A percentile compares a stretch with the other conserved stretches of the same genome.
Evolutionary conservation across 352 stramenopile genomes (phyloP).

Genomic region (Thalassiosira mediterranea): DNA sequence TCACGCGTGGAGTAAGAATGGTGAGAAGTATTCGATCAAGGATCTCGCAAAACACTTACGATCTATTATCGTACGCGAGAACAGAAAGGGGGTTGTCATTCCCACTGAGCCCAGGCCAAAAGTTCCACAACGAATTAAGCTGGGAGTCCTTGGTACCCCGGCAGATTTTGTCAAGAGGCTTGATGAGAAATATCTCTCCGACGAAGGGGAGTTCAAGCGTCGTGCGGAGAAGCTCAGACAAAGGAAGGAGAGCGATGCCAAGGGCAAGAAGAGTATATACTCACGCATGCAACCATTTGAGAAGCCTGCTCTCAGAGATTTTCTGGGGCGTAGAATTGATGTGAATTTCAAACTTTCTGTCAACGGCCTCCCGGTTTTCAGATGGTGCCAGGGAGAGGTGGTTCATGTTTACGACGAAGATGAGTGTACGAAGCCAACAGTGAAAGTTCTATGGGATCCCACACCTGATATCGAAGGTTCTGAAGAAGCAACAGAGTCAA

Average conservation of each 20-base stretch:
- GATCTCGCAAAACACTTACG: slow-evolving; percentile 26
- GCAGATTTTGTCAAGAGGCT: slow-evolving; percentile 13
- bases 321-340: slow-evolving; percentile 32
- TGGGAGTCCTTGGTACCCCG: slow-evolving; percentile 19
- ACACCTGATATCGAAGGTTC: neutral
- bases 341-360: neutral
- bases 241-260: slow-evolving; percentile 2
- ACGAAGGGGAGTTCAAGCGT: slow-evolving; percentile 27
- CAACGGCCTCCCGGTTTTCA: too few relatives aligned
- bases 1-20: slow-evolving; percentile 33
- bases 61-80: slow-evolving; percentile 16
- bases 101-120: slow-evolving; percentile 12
- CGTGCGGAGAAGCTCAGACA: slow-evolving; percentile 10
- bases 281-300: slow-evolving; percentile 19
- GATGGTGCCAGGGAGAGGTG: neutral
- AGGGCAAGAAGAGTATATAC: slow-evolving; percentile 32
- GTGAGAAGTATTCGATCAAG: slow-evolving; percentile 13
- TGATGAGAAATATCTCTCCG: slow-evolving; percentile 24
- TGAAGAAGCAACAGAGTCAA: neutral
- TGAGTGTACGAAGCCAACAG: neutral
- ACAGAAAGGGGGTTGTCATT: slow-evolving; percentile 1
- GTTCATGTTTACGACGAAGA: neutral
- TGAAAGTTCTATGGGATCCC: neutral
- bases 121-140: slow-evolving; percentile 11
- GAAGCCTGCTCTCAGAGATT: slow-evolving; percentile 10